Evolutionary conservation across 2,329 filamentous ascomycete genomes (phyloP).

Genomic region (Penicillium griseofulvum): DNA sequence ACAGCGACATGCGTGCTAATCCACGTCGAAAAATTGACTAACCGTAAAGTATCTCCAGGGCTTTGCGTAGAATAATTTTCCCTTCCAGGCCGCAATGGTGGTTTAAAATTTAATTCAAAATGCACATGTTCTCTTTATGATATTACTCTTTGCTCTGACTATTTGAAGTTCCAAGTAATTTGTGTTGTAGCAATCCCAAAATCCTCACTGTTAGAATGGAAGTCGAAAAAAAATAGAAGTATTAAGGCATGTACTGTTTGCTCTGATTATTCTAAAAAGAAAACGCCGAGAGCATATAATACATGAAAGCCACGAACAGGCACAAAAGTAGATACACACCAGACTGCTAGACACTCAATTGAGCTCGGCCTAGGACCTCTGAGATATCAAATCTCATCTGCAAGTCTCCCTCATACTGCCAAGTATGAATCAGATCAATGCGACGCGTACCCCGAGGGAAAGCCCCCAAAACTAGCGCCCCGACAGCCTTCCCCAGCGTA

Average conservation of each 20-base stretch:
- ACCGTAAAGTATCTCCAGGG: background rate
- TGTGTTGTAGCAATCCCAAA: background rate
- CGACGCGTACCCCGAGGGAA: background rate
- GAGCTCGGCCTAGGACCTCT: background rate
- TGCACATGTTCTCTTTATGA: background rate
- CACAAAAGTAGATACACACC: background rate
- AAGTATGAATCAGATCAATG: background rate
- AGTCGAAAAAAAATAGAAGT: no score
- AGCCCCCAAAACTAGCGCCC: background rate
- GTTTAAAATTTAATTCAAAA: background rate
- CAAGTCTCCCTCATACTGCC: background rate
- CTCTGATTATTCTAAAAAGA: no score
- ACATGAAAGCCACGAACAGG: no score
- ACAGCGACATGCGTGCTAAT: background rate
- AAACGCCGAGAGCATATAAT: no score
- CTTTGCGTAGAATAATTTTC: background rate
- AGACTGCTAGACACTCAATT: background rate
- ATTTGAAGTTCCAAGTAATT: background rate
- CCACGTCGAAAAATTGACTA: background rate
- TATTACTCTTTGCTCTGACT: background rate
- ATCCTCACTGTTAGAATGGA: background rate
- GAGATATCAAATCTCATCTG: background rate
- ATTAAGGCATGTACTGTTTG: no score
- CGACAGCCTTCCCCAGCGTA: background rate
- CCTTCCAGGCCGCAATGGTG: background rate